Conservation (phyloP, 176 grass and related monocot species). For the Aechmea fasciata region DNA sequence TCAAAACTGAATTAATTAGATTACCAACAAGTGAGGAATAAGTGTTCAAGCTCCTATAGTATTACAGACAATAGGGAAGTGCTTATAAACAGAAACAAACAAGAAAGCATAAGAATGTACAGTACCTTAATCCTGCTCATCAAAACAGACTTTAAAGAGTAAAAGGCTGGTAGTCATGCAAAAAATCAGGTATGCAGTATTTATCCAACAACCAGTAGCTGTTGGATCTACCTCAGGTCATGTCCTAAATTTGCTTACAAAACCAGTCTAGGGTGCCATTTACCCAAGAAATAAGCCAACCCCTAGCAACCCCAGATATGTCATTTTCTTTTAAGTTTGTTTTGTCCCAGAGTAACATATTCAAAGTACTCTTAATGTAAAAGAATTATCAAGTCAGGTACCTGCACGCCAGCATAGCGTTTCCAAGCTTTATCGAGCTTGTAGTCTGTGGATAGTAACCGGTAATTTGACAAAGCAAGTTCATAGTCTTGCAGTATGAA, state of each 20-base stretch:
- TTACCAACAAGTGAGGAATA: neutral
- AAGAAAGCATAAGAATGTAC: neutral
- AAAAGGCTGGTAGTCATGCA: neutral
- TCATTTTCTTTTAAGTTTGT: neutral
- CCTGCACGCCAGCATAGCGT: constrained; percentile 84
- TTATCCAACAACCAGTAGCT: neutral
- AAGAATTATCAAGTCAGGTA: constrained; percentile 24
- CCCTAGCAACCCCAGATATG: neutral
- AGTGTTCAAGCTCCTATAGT: neutral
- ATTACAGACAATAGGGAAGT: neutral
- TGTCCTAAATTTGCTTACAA: constrained; percentile 6
- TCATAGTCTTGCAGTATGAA: constrained; percentile 98
- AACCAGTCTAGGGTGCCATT: neutral
- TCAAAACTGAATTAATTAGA: constrained; percentile 18
- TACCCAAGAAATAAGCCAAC: neutral
- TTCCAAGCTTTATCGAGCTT: constrained; percentile 99
- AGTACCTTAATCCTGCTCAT: neutral
- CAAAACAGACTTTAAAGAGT: neutral
- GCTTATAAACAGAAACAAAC: neutral
- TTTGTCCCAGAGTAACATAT: neutral
- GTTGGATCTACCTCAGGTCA: constrained; percentile 8
- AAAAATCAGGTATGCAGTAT: neutral
- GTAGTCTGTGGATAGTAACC: constrained; percentile 87
- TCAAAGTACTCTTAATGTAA: neutral
- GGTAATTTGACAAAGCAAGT: constrained; percentile 97